A percentile compares a stretch with the other conserved stretches of the same genome.
Evolutionary conservation across 1,139 yeast genomes (phyloP).

Genomic region (Diutina rugosa): DNA sequence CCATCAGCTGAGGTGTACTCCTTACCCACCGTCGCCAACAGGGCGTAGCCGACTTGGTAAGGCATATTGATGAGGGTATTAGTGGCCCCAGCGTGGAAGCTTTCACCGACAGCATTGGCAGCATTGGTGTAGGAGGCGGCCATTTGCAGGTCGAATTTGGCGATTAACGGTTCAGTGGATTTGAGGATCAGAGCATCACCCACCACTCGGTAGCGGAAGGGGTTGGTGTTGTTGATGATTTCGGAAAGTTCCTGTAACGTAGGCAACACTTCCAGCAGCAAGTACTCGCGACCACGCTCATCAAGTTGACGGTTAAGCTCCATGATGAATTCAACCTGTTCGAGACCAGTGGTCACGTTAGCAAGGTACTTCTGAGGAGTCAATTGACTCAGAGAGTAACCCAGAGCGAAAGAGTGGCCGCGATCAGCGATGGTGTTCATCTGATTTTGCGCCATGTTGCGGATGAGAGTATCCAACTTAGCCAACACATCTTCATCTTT

Average conservation of each 20-base stretch:
- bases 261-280: slow-evolving; percentile 46
- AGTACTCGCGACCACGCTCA: slow-evolving; percentile 34
- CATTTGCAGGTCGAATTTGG: slow-evolving; percentile 17
- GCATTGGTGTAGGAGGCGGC: slow-evolving; percentile 4
- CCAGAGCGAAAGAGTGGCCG: slow-evolving; percentile 79
- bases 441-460: slow-evolving; percentile 66
- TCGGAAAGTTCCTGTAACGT: slow-evolving; percentile 43
- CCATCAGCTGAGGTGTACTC: slow-evolving; percentile 62
- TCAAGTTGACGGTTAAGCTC: slow-evolving; percentile 43
- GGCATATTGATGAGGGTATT: slow-evolving; percentile 56
- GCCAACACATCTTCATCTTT: slow-evolving; percentile 39
- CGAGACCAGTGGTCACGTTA: slow-evolving; percentile 60
- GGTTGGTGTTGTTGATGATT: slow-evolving; percentile 12
- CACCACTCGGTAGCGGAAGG: slow-evolving; percentile 44
- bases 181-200: slow-evolving; percentile 34
- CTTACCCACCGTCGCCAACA: slow-evolving; percentile 57
- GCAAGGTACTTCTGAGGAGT: slow-evolving; percentile 47
- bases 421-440: slow-evolving; percentile 69
- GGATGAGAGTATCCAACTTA: slow-evolving; percentile 62
- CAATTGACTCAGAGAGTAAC: slow-evolving; percentile 52
- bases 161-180: slow-evolving; percentile 28
- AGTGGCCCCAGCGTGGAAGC: slow-evolving; percentile 3
- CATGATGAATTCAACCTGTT: slow-evolving; percentile 61
- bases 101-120: slow-evolving; percentile 2
- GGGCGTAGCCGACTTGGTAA: slow-evolving; percentile 79